Evolutionary conservation across 495 filamentous ascomycete species (phyloP).

Genomic region (Podospora fimiseda): DNA sequence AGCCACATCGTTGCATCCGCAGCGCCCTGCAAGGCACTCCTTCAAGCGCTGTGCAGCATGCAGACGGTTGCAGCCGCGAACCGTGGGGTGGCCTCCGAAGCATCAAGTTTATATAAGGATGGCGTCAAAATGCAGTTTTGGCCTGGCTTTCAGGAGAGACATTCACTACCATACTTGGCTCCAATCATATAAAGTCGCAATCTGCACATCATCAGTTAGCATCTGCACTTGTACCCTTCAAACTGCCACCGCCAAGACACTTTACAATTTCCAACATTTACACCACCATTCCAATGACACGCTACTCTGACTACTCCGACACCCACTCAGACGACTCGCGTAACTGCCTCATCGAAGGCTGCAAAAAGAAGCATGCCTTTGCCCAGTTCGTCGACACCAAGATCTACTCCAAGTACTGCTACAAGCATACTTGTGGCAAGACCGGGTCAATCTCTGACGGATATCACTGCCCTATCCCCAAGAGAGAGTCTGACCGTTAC

Average conservation of each 20-base stretch:
- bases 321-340: constrained; percentile 6
- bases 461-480: constrained; percentile 7
- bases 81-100: background rate
- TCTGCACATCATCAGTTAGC: background rate
- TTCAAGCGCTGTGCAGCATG: background rate
- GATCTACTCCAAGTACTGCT: constrained; percentile 12
- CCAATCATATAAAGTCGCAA: background rate
- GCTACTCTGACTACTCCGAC: constrained; percentile 10
- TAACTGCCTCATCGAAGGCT: constrained; percentile 10
- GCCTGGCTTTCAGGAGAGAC: background rate
- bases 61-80: background rate
- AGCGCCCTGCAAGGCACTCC: constrained; percentile 1
- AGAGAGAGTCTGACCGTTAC: background rate
- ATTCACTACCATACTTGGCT: background rate
- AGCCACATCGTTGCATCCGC: background rate
- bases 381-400: background rate
- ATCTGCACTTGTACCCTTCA: background rate
- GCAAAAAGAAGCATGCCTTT: constrained; percentile 11
- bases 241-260: background rate
- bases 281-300: background rate
- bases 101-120: background rate
- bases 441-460: background rate
- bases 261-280: background rate
- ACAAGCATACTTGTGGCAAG: constrained; percentile 7
- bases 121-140: background rate